Conservation (phyloP, 192 early-diverging fungal genomes). For the Dissophora globulifera region DNA sequence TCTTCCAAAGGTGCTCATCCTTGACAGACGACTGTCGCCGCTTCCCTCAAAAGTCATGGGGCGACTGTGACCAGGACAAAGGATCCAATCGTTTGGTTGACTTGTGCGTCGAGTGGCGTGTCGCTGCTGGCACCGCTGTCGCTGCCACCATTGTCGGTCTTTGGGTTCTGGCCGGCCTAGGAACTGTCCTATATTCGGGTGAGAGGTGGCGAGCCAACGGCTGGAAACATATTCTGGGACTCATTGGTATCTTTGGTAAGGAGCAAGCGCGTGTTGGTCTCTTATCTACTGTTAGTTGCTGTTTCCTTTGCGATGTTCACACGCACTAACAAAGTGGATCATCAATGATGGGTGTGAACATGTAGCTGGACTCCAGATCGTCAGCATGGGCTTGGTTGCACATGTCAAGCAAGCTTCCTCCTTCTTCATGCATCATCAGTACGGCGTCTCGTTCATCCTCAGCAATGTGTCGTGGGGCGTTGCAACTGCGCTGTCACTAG, state of each 20-base stretch:
- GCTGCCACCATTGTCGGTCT: slow-evolving; percentile 25
- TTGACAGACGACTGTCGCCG: slow-evolving; percentile 48
- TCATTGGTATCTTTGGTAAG: slow-evolving; percentile 45
- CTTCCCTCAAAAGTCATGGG: slow-evolving; percentile 45
- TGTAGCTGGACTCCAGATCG: slow-evolving; percentile 36
- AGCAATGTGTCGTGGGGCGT: slow-evolving; percentile 41
- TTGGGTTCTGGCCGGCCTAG: slow-evolving; percentile 27
- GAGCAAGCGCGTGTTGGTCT: not conserved
- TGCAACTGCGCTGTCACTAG: slow-evolving; percentile 20
- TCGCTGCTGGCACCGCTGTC: slow-evolving; percentile 23
- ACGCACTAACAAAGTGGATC: too few relatives aligned
- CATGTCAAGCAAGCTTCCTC: slow-evolving; percentile 33
- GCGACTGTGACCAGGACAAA: slow-evolving; percentile 51
- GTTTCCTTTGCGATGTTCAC: too few relatives aligned
- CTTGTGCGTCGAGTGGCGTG: slow-evolving; percentile 43
- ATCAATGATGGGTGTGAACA: not conserved
- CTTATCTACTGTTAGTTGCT: not conserved
- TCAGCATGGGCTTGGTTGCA: slow-evolving; percentile 39
- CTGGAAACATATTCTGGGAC: slow-evolving; percentile 48
- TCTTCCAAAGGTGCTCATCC: slow-evolving; percentile 49
- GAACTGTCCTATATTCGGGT: slow-evolving; percentile 37
- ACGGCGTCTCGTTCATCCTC: slow-evolving; percentile 40
- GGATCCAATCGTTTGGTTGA: slow-evolving; percentile 33
- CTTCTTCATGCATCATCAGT: slow-evolving; percentile 42
- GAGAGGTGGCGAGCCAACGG: slow-evolving; percentile 36